These are phyloP conservation scores for Coleophoma crateriformis DNA, from an alignment of 2,329 filamentous ascomycete species.

Conservation along the genomic window DNA sequence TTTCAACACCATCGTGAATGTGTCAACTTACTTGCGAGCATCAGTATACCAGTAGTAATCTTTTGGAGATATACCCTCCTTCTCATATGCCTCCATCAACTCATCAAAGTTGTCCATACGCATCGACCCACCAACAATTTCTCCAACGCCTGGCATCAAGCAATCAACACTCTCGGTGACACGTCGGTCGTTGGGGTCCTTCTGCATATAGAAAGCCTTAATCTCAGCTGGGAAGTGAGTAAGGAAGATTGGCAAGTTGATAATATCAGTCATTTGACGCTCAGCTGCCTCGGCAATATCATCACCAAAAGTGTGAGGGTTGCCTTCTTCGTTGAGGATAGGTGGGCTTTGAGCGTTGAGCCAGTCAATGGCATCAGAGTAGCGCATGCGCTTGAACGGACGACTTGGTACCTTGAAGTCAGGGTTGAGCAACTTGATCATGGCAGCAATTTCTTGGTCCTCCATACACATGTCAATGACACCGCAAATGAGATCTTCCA, in stretches of 20 bases:
- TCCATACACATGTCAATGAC: slow-evolving; percentile 64
- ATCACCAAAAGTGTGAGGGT: slow-evolving; percentile 87
- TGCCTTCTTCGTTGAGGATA: slow-evolving; percentile 88
- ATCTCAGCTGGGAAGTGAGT: slow-evolving; percentile 97
- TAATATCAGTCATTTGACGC: slow-evolving; percentile 92
- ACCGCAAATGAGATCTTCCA: slow-evolving; percentile 68
- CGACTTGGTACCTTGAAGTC: slow-evolving; percentile 75
- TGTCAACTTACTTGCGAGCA: slow-evolving; percentile 75
- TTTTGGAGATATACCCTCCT: slow-evolving; percentile 76
- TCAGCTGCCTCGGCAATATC: slow-evolving; percentile 98
- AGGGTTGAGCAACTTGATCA: slow-evolving; percentile 86
- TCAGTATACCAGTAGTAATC: slow-evolving; percentile 98
- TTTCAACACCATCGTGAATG: not conserved
- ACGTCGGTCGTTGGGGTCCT: slow-evolving; percentile 68
- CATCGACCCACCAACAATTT: slow-evolving; percentile 96
- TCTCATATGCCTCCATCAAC: slow-evolving; percentile 80
- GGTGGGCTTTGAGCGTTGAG: slow-evolving; percentile 72
- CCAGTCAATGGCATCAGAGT: slow-evolving; percentile 92
- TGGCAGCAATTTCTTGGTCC: slow-evolving; percentile 65
- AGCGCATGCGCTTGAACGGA: slow-evolving; percentile 93
- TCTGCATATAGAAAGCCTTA: slow-evolving; percentile 99
- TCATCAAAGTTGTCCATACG: slow-evolving; percentile 90
- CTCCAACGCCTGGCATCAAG: slow-evolving; percentile 86
- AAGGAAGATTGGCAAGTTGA: slow-evolving; percentile 91
- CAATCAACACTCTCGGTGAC: slow-evolving; percentile 91